Evolutionary conservation across 1,284 basidiomycete species (phyloP), one percentile per base, ranked within the genome.

Genomic region (Ceratobasidium sp.): DNA sequence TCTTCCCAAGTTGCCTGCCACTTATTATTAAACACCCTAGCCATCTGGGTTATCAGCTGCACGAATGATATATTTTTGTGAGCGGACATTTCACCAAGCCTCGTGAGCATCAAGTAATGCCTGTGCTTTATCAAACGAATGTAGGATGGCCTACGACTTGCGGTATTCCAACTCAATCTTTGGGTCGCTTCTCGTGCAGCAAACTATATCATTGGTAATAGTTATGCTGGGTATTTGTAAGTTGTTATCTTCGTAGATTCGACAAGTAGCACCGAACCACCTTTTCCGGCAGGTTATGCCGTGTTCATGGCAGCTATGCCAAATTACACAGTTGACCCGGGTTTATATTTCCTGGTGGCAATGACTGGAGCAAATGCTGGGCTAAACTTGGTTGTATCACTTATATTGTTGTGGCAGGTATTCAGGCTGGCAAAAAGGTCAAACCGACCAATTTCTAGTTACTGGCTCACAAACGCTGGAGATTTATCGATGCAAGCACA

Each of bases 101-200:
- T n/a, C n/a, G n/a, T n/a, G n/a, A 56, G 48, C 29, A 19, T 6
- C 6, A 16, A 16, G 48, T n/a, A n/a, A n/a, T n/a, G 48, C 48
- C 6, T 3, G 14, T 19, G 19, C 14, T 51, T 51, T 6, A 19
- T 16, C 48, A 11, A 46, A 61, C 24, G 11, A 61, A 19, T 37
- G 1, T 29, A 63, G 62, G 7, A 31, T 63, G 2, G 19, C 24
- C 3, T 34, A 63, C 14, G 43, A 34, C 16, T 27, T 63, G 9
- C 62, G 19, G 24, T 41, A 68, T 37, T 39, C 65, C 16, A n/a
- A 22, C 8, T 37, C 65, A 13, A 68, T 68, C 19, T 22, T 68
- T 27, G 65, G 65, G 11, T 13, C 65, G 29, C 24, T 68, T 22
- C n/a, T 68, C 7, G 31, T 56, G 11, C 62, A 63, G 37, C 59